Evolutionary conservation across 2,329 filamentous ascomycete species (phyloP).

Genomic region (Zasmidium angulare): DNA sequence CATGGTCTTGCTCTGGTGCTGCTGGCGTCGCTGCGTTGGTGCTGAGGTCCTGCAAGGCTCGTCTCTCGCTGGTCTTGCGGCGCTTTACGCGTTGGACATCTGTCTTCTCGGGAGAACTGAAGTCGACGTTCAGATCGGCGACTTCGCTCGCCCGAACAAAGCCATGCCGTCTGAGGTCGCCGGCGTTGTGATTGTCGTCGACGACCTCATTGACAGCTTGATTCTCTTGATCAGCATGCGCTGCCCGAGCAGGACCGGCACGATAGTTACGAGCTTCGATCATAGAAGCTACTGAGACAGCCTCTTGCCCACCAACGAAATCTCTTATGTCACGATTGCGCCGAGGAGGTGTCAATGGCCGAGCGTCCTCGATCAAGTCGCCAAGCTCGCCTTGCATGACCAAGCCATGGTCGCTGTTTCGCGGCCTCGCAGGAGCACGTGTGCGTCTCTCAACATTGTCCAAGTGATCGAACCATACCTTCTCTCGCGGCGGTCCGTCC

Average conservation of each 20-base stretch:
- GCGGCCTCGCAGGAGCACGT: slow-evolving; percentile 8
- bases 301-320: slow-evolving; percentile 19
- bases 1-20: slow-evolving; percentile 4
- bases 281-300: slow-evolving; percentile 10
- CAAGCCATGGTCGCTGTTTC: slow-evolving; percentile 11
- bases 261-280: slow-evolving; percentile 20
- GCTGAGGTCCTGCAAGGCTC: slow-evolving; percentile 25
- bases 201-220: not conserved
- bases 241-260: not conserved
- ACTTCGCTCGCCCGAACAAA: slow-evolving; percentile 34
- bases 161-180: slow-evolving; percentile 13
- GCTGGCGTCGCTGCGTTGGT: slow-evolving; percentile 18
- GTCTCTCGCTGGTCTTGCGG: slow-evolving; percentile 25
- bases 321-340: slow-evolving; percentile 35
- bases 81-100: slow-evolving; percentile 21
- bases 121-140: slow-evolving; percentile 13
- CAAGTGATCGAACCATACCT: slow-evolving; percentile 34
- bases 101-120: slow-evolving; percentile 10
- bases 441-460: slow-evolving; percentile 16
- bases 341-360: slow-evolving; percentile 24
- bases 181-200: too few relatives aligned
- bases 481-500: slow-evolving; percentile 20
- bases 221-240: not conserved
- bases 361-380: slow-evolving; percentile 22
- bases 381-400: slow-evolving; percentile 30